A percentile compares a stretch with the other conserved stretches of the same genome.
Evolutionary conservation across 1,284 basidiomycete species (phyloP).

Genomic region (Austroboletus rostrupii): DNA sequence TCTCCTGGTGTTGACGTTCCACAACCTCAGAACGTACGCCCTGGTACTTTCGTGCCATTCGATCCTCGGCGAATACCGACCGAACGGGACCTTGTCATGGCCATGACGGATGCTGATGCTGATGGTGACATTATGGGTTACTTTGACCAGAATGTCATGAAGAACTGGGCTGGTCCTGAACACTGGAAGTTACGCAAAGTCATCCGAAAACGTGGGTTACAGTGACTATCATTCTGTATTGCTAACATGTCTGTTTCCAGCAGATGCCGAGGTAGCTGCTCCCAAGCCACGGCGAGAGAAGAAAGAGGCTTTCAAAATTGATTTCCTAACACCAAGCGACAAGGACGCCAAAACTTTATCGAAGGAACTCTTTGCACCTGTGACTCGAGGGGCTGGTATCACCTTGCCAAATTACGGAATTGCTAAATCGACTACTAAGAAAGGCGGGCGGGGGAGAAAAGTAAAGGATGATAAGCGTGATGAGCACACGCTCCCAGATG

Average conservation of each 20-base stretch:
- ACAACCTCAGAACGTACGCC: constrained; percentile 35
- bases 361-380: constrained; percentile 81
- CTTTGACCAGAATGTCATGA: constrained; percentile 86
- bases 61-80: constrained; percentile 73
- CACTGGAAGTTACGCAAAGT: constrained; percentile 92
- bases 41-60: constrained; percentile 64
- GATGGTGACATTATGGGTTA: constrained; percentile 83
- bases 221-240: not conserved
- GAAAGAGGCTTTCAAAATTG: constrained; percentile 87
- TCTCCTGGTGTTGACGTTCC: constrained; percentile 42
- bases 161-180: constrained; percentile 98
- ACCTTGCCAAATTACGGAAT: constrained; percentile 53
- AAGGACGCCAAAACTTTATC: constrained; percentile 68
- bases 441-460: constrained; percentile 43
- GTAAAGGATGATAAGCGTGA: constrained; percentile 60
- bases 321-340: constrained; percentile 68
- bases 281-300: constrained; percentile 65
- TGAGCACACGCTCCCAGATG: constrained; percentile 86
- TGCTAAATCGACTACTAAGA: constrained; percentile 42
- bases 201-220: constrained; percentile 64
- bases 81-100: constrained; percentile 78
- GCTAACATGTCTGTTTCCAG: constrained; percentile 28
- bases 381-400: constrained; percentile 61
- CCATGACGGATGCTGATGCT: constrained; percentile 69
- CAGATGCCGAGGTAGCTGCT: constrained; percentile 47